Conservation (phyloP, 2,329 filamentous ascomycete species). For the Calonectria pteridis region DNA sequence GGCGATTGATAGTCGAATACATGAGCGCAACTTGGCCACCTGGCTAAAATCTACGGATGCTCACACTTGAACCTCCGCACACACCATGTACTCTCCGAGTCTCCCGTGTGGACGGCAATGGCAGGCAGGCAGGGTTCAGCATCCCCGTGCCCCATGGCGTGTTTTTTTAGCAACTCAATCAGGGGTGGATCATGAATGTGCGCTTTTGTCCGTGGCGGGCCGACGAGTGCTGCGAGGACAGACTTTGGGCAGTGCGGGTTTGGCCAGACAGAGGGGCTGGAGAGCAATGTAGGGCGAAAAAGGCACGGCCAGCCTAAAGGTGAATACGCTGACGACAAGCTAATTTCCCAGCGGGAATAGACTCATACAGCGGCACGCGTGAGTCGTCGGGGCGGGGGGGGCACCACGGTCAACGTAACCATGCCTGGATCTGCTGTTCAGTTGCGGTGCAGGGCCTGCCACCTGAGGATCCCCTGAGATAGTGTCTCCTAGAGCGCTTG, state of each 20-base stretch:
- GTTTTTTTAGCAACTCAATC: constrained; percentile 18
- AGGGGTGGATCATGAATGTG: not conserved
- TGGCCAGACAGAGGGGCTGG: not conserved
- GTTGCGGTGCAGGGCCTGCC: not conserved
- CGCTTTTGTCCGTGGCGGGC: constrained; percentile 13
- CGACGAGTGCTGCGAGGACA: constrained; percentile 1
- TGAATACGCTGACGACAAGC: constrained; percentile 29
- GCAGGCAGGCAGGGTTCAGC: not conserved
- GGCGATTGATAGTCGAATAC: not conserved
- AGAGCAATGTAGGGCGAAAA: constrained; percentile 1
- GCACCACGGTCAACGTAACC: not conserved
- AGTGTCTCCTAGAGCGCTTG: constrained; percentile 4
- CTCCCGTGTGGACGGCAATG: not conserved
- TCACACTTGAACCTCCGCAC: not conserved
- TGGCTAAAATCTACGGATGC: not conserved
- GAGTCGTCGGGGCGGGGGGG: not conserved
- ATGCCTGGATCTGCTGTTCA: constrained; percentile 3
- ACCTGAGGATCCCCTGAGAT: constrained; percentile 6
- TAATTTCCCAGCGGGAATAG: constrained; percentile 31
- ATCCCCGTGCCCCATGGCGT: constrained; percentile 14
- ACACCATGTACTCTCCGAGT: not conserved
- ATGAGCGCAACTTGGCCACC: not conserved
- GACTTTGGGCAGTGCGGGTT: not conserved
- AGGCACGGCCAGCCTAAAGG: constrained; percentile 7
- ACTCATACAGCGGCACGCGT: constrained; percentile 8